Evolutionary conservation across 495 filamentous ascomycete genomes (phyloP).

Genomic region (Penicillium coffeae): DNA sequence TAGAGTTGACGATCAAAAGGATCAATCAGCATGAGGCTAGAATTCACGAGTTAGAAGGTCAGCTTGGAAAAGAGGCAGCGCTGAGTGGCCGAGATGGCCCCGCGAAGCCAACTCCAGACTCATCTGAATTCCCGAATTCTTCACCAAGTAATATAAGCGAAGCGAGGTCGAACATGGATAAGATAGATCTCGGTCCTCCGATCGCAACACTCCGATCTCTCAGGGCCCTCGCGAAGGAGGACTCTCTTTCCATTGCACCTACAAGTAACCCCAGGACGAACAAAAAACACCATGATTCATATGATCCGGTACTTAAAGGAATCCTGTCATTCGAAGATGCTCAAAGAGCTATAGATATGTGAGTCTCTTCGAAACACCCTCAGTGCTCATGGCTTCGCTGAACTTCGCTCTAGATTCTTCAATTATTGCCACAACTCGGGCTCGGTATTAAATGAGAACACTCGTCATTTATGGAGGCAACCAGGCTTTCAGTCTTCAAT

Average conservation of each 20-base stretch:
- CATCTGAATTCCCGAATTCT: neutral
- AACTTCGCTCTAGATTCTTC: constrained; percentile 9
- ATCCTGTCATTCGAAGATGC: constrained; percentile 6
- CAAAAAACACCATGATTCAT: neutral
- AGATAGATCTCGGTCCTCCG: constrained; percentile 14
- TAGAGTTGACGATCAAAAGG: constrained; percentile 2
- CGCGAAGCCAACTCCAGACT: neutral
- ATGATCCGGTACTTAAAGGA: constrained; percentile 5
- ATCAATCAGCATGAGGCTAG: constrained; percentile 17
- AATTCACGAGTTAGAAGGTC: constrained; percentile 10
- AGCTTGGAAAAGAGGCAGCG: neutral
- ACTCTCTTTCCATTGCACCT: neutral
- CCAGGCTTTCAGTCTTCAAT: constrained; percentile 1
- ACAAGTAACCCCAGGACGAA: neutral
- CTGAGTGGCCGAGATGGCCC: neutral
- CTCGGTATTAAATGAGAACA: constrained; percentile 11
- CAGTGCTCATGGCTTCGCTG: too few relatives aligned
- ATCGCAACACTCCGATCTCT: constrained; percentile 17
- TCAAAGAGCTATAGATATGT: constrained; percentile 14
- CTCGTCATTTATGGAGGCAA: constrained; percentile 9
- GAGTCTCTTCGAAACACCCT: neutral
- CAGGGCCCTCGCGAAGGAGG: constrained; percentile 8
- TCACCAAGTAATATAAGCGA: constrained; percentile 4
- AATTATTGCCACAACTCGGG: constrained; percentile 14
- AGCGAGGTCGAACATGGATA: constrained; percentile 7